Evolutionary conservation across 495 filamentous ascomycete genomes (phyloP), one percentile per base, ranked within the genome.

Genomic region (Penicillium nucicola): DNA sequence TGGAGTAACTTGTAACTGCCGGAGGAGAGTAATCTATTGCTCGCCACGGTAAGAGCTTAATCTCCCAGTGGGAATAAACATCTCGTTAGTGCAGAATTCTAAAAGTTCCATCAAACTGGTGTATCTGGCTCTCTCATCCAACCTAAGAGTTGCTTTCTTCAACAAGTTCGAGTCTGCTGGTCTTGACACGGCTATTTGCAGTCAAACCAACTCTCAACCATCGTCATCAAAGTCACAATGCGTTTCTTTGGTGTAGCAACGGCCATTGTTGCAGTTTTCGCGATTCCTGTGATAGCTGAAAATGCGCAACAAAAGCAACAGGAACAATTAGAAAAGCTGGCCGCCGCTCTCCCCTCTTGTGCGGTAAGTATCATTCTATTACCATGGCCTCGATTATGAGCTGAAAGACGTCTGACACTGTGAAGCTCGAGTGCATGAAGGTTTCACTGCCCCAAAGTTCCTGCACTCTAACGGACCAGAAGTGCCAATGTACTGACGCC

Each of bases 381-480:
- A 15, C 17, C 7, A 19, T 23, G 1, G 1, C 15, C 2, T 42
- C 31, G 28, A 23, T 13, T 13, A 12, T 6, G 15, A 31, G 31
- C 23, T 5, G 2, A 14, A 40, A 12, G 2, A 22, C 5, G 34
- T 14, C 42, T 60, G 38, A 60, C 38, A 6, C 10, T 34, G 12
- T 19, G 25, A 39, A 67, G 66, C 47, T 63, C 18, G 12, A 53
- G n/a, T 69, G 66, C 31, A 59, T 69, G 55, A 43, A 35, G 9
- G 20, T 25, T 28, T 51, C 55, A 10, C 38, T 64, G n/a, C 25
- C 62, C 1, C 34, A 62, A 43, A 59, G 60, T 1, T 45, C 41
- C 23, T 70, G 67, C 20, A 18, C 56, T 8, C 8, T 45, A 3
- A 64, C 62, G 1, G 55, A 70, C 22, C 53, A 61, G 25, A 31